A percentile compares a stretch with the other conserved stretches of the same genome.
Conservation (phyloP, 2,329 filamentous ascomycete genomes). For the Trichoderma pleuroti region DNA sequence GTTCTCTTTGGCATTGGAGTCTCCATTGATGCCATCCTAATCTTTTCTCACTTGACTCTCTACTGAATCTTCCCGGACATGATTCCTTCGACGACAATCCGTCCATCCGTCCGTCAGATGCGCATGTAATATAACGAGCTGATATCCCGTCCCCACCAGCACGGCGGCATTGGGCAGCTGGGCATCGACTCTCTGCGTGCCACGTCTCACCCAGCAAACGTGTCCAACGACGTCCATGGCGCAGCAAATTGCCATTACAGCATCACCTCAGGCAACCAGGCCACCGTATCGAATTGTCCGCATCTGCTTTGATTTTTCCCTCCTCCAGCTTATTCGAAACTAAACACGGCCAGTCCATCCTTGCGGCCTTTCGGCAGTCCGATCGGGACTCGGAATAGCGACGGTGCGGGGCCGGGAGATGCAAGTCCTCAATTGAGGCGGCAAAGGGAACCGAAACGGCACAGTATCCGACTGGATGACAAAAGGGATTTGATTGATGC, state of each 20-base stretch:
- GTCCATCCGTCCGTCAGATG: not conserved
- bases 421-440: not conserved
- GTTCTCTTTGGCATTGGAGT: not conserved
- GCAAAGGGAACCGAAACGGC: not conserved
- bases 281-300: not conserved
- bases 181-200: constrained; percentile 13
- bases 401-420: not conserved
- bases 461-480: not conserved
- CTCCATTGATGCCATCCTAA: constrained; percentile 1
- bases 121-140: not conserved
- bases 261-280: not conserved
- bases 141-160: constrained; percentile 3
- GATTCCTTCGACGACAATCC: not conserved
- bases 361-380: constrained; percentile 1
- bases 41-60: not conserved
- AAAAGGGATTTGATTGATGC: not conserved
- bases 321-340: not conserved
- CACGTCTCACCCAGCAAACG: not conserved
- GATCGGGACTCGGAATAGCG: not conserved
- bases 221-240: not conserved
- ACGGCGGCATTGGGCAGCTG: constrained; percentile 14
- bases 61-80: not conserved
- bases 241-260: not conserved
- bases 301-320: not conserved
- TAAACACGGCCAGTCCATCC: not conserved